Evolutionary conservation across 768 basidiomycete species (phyloP), one percentile per base, ranked within the genome.

Genomic region (Sutorius australiensis): DNA sequence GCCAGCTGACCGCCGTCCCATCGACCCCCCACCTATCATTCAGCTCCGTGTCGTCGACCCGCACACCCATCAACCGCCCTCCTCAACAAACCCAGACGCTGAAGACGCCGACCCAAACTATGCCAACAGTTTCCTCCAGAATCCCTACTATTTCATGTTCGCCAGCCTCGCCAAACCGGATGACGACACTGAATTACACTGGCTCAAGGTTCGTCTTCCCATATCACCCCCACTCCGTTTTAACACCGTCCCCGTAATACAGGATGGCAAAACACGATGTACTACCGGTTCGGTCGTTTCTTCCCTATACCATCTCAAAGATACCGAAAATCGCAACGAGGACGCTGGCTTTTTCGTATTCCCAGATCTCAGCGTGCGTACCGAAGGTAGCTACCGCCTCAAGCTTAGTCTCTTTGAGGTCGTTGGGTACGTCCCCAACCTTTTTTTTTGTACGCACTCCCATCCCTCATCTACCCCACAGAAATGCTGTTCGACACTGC

Each of bases 331-430:
- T 57, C 72, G 74, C 48, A 77, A 77, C 56, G 66, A 75, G 66
- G 89, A 92, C 61, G 92, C 91, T 8, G 94, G 92, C 0, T 94
- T 95, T 75, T 98, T 98, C 64, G 93, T 97, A 31, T 98, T 98
- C 62, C 95, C 95, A 0, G 95, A 97, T 68, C 78, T 98, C 24
- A 89, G 87, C 55, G 92, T 98, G 6, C 76, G 92, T 54, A 92
- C 91, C 3, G 95, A 98, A 69, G 95, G 95, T 8, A 87, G 86
- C 59, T 98, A 95, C 63, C 77, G 69, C 43, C 69, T 79, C 38
- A 87, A 86, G 67, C 75, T 86, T 56, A 81, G 78, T 48, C 72
- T 98, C 46, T 98, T 89, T 67, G 95, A 98, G 72, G 91, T 97
- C 48, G 88, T 93, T 38, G 88, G 87, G 92, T 94, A 62, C 68